These are phyloP conservation scores for Entophlyctis helioformis DNA, from an alignment of 192 early-diverging fungal species.

Conservation along the genomic window DNA sequence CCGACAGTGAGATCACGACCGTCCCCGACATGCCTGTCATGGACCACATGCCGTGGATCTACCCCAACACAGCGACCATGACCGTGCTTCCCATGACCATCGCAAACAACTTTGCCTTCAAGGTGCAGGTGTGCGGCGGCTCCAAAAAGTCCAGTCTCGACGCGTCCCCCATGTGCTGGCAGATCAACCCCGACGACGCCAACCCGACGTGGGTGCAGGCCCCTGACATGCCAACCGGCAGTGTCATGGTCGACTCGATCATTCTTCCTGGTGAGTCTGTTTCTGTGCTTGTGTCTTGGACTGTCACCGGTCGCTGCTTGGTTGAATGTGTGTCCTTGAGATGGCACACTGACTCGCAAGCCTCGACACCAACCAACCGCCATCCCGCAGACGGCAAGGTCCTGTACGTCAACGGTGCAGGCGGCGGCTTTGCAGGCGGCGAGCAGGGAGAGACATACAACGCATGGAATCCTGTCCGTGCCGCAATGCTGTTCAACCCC, in stretches of 20 bases:
- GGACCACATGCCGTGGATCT: slow-evolving; percentile 10
- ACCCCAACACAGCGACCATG: slow-evolving; percentile 16
- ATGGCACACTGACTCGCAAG: too few species aligned
- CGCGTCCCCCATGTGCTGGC: slow-evolving; percentile 6
- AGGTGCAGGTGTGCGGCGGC: slow-evolving; percentile 20
- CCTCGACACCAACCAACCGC: too few species aligned
- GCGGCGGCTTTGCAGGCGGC: slow-evolving; percentile 23
- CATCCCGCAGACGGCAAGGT: slow-evolving; percentile 17
- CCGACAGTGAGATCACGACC: not conserved
- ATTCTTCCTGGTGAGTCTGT: slow-evolving; percentile 10
- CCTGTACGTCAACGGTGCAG: slow-evolving; percentile 17
- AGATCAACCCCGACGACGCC: slow-evolving; percentile 10
- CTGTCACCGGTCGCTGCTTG: too few species aligned
- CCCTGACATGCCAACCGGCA: slow-evolving; percentile 18
- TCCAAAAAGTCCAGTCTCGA: not conserved
- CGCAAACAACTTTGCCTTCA: slow-evolving; percentile 4
- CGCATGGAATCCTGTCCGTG: slow-evolving; percentile 17
- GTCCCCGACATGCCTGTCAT: slow-evolving; percentile 2
- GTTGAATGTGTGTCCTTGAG: too few species aligned
- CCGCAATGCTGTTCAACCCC: slow-evolving; percentile 16
- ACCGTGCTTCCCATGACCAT: slow-evolving; percentile 17
- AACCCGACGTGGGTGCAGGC: slow-evolving; percentile 15
- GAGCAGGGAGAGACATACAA: slow-evolving; percentile 15
- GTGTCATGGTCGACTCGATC: slow-evolving; percentile 15
- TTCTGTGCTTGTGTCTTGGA: too few species aligned